These are phyloP conservation scores for Yarrowia sp. DNA, from an alignment of 805 yeast genomes.

Conservation along the genomic window DNA sequence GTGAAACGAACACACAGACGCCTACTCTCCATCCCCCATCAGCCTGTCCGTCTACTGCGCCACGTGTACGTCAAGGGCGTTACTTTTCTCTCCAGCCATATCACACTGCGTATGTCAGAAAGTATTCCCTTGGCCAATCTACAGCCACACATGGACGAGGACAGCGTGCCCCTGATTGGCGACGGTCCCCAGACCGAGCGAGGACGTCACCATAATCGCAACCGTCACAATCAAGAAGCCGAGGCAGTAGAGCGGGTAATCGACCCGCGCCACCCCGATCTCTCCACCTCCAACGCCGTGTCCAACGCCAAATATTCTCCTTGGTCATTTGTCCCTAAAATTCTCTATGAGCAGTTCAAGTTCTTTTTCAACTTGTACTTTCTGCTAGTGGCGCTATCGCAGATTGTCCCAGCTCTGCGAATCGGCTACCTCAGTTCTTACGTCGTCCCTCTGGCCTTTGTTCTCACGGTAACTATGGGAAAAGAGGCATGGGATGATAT, in stretches of 20 bases:
- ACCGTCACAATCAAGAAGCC: not conserved
- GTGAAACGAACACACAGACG: conserved; percentile 9
- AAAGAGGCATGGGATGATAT: conserved; percentile 96
- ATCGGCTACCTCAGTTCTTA: conserved; percentile 93
- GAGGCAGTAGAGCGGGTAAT: conserved; percentile 12
- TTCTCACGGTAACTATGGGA: conserved; percentile 84
- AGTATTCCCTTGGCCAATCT: conserved; percentile 22
- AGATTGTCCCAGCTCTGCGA: conserved; percentile 80
- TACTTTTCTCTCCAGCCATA: conserved; percentile 3
- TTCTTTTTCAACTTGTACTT: conserved; percentile 93
- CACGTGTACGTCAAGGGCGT: conserved; percentile 25
- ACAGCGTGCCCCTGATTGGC: conserved; percentile 29
- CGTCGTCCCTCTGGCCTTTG: conserved; percentile 91
- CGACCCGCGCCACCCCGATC: conserved; percentile 27
- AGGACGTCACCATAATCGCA: not conserved
- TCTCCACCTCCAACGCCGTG: conserved; percentile 64
- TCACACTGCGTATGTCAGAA: conserved; percentile 21
- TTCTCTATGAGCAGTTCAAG: conserved; percentile 93
- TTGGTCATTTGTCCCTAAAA: conserved; percentile 78
- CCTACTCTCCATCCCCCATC: conserved; percentile 2
- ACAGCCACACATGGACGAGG: conserved; percentile 27
- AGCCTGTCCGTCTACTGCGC: conserved; percentile 25
- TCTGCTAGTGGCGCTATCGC: conserved; percentile 88
- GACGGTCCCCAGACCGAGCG: conserved; percentile 10
- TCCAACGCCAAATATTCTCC: conserved; percentile 94